phyloP scores from a whole-genome alignment of 352 stramenopile genomes.

The Thalassiosira exigua region DNA sequence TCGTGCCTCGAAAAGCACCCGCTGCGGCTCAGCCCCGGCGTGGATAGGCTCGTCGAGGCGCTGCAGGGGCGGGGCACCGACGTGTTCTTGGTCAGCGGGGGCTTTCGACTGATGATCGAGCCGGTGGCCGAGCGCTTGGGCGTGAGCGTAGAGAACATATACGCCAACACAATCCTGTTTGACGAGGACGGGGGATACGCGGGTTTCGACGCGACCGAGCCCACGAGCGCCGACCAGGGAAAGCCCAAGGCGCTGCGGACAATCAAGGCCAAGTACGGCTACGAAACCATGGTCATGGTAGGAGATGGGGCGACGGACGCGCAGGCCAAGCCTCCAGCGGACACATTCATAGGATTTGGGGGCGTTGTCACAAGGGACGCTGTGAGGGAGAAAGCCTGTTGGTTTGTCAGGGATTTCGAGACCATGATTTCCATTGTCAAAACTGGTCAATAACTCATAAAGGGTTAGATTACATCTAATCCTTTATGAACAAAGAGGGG shows the following conservation, averaged over 20 bases:
- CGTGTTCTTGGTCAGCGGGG: conserved; percentile 98
- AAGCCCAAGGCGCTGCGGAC: conserved; percentile 87
- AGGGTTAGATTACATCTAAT: no score
- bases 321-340: conserved; percentile 95
- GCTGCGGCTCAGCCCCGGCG: conserved; percentile 88
- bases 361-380: conserved; percentile 93
- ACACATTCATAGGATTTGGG: conserved; percentile 97
- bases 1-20: conserved; percentile 91
- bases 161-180: conserved; percentile 98
- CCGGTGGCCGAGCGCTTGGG: conserved; percentile 90
- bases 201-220: conserved; percentile 94
- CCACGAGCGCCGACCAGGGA: conserved; percentile 90
- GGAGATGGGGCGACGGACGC: conserved; percentile 97
- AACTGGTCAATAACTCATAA: no score
- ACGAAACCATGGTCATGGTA: conserved; percentile 97
- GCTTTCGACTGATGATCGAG: conserved; percentile 99
- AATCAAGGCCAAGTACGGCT: conserved; percentile 91
- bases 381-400: conserved; percentile 93
- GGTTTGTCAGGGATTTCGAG: conserved; percentile 97
- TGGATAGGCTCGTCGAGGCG: conserved; percentile 88
- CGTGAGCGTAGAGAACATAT: conserved; percentile 89
- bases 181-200: conserved; percentile 85
- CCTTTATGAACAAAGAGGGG: no score
- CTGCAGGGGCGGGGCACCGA: conserved; percentile 91
- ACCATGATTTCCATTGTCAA: conserved; percentile 87